phyloP scores from a whole-genome alignment of 2,329 filamentous ascomycete species.

The Penicillium sp. region DNA sequence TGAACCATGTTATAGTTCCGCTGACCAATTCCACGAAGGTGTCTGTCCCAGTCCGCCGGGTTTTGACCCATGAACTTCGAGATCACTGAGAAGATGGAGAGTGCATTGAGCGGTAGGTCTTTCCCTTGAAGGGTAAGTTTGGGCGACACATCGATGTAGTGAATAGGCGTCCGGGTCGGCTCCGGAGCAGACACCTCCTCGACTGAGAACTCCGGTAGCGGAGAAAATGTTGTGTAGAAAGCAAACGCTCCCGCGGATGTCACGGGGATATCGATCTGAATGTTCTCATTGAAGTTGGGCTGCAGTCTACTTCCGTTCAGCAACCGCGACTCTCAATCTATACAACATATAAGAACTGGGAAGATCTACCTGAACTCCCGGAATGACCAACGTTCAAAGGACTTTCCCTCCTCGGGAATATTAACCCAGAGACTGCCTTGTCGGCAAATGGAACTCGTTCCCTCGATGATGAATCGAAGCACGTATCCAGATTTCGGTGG shows the following conservation, averaged over 20 bases:
- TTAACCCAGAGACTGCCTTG: constrained; percentile 97
- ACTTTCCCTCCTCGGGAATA: constrained; percentile 71
- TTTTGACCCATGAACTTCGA: constrained; percentile 98
- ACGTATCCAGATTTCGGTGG: constrained; percentile 69
- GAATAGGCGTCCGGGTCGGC: constrained; percentile 67
- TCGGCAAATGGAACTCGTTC: constrained; percentile 91
- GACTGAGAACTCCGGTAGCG: constrained; percentile 73
- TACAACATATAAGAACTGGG: not conserved
- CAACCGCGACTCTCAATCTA: constrained; percentile 11
- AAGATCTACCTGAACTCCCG: constrained; percentile 77
- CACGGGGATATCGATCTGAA: constrained; percentile 87
- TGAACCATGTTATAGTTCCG: constrained; percentile 99
- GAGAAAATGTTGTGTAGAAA: constrained; percentile 90
- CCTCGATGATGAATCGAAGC: constrained; percentile 86
- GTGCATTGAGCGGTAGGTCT: constrained; percentile 75
- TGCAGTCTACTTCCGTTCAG: constrained; percentile 56
- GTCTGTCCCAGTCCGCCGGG: constrained; percentile 83
- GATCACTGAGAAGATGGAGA: constrained; percentile 89
- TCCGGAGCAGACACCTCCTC: constrained; percentile 49
- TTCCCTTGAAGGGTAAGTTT: constrained; percentile 69
- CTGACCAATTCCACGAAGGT: constrained; percentile 81
- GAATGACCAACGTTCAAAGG: constrained; percentile 77
- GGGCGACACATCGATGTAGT: constrained; percentile 94
- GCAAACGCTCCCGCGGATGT: constrained; percentile 81
- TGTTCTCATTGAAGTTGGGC: constrained; percentile 87